Conservation (phyloP, 2,329 filamentous ascomycete species). For the Ilyonectria robusta region DNA sequence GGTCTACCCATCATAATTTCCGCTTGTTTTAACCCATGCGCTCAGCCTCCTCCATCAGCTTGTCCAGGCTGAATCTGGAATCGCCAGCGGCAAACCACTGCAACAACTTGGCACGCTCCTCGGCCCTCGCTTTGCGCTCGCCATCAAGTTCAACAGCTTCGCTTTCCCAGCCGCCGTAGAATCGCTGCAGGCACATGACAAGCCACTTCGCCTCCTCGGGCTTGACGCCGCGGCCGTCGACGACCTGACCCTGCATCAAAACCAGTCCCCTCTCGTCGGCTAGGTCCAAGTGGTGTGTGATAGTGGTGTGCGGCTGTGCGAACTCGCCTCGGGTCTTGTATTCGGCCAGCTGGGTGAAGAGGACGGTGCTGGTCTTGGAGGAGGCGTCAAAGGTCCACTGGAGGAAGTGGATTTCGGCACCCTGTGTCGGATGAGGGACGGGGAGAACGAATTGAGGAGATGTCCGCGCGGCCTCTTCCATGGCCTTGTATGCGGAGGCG, state of each 20-base stretch:
- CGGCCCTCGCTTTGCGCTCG: slow-evolving; percentile 68
- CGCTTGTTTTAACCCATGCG: slow-evolving; percentile 69
- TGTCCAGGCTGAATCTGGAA: slow-evolving; percentile 83
- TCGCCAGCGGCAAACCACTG: slow-evolving; percentile 88
- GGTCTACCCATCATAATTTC: background rate
- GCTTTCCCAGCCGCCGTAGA: slow-evolving; percentile 80
- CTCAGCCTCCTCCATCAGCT: slow-evolving; percentile 90
- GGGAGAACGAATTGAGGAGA: slow-evolving; percentile 94
- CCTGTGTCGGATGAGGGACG: slow-evolving; percentile 76
- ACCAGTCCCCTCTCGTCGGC: slow-evolving; percentile 82
- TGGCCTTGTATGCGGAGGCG: slow-evolving; percentile 77
- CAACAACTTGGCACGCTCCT: slow-evolving; percentile 78
- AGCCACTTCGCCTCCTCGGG: slow-evolving; percentile 90
- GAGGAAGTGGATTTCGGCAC: slow-evolving; percentile 94
- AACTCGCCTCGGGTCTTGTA: slow-evolving; percentile 93
- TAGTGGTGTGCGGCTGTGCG: slow-evolving; percentile 90
- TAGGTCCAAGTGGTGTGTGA: slow-evolving; percentile 92
- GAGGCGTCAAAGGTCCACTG: slow-evolving; percentile 91
- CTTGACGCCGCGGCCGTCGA: slow-evolving; percentile 81
- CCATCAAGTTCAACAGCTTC: slow-evolving; percentile 53
- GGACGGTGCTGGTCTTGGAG: slow-evolving; percentile 77
- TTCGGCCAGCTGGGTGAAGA: slow-evolving; percentile 95
- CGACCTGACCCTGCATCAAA: slow-evolving; percentile 86
- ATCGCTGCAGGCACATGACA: slow-evolving; percentile 92
- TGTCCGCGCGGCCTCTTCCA: slow-evolving; percentile 78